phyloP scores from a whole-genome alignment of 1,284 basidiomycete species.

The Psilocybe mexicana region DNA sequence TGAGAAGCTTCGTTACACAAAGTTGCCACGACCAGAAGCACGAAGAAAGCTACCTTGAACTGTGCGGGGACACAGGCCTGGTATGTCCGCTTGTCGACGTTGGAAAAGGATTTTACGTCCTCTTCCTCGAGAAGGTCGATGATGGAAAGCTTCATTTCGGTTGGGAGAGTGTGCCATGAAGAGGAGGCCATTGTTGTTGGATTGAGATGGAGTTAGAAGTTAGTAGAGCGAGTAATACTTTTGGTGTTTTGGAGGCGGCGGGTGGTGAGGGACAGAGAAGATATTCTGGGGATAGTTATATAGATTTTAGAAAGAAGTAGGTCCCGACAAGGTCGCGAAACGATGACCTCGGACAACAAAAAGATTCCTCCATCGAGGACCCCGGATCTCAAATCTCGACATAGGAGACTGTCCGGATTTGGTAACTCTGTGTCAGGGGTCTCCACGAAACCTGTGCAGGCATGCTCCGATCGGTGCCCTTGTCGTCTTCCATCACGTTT shows the following conservation, averaged over 20 bases:
- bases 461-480: neutral
- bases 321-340: conserved; percentile 15
- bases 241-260: neutral
- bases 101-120: conserved; percentile 45
- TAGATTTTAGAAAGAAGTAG: conserved; percentile 1
- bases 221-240: conserved; percentile 3
- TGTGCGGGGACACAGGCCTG: conserved; percentile 55
- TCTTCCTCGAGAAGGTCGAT: conserved; percentile 47
- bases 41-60: conserved; percentile 49
- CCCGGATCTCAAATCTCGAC: neutral
- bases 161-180: conserved; percentile 60
- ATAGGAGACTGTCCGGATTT: neutral
- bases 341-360: conserved; percentile 12
- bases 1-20: conserved; percentile 8
- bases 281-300: conserved; percentile 1
- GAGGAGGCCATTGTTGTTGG: conserved; percentile 28
- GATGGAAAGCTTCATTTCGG: conserved; percentile 64
- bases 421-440: neutral
- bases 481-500: neutral
- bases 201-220: conserved; percentile 10
- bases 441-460: neutral
- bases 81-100: conserved; percentile 49
- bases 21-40: conserved; percentile 3
- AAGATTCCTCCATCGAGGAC: neutral
- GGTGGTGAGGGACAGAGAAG: neutral